Evolutionary conservation across 2,329 filamentous ascomycete genomes (phyloP), one percentile per base, ranked within the genome.

Genomic region (Scortechinia acanthostroma): DNA sequence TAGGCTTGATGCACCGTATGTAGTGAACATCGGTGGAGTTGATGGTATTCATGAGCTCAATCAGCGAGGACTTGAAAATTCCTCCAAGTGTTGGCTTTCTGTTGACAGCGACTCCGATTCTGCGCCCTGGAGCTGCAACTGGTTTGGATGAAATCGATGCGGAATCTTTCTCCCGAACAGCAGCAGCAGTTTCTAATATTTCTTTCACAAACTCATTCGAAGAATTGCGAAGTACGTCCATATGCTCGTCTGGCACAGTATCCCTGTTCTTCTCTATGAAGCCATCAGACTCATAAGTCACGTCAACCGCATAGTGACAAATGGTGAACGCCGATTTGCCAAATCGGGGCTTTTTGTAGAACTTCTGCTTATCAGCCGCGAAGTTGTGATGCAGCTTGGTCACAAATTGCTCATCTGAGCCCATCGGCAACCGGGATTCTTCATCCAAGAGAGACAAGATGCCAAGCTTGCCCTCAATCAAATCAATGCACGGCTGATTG

Each of bases 211-310:
- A 98, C 43, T 71, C 69, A 65, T 96, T 98, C 22, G 79, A 84
- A 1, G 90, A 94, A 44, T 83, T 82, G 54, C 81, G 85, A 51
- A 98, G 76, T 28, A 98, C 86, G 48, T 93, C 90, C 83, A 98
- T 88, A 61, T 97, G 93, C 69, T 98, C 93, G 59, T 98, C 93
- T 4, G 93, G 93, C 42, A 98, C 93, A 17, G 94, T 98, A 64
- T 98, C 93, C 63, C 93, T 83, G 66, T 98, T 98, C 77, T 98
- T 98, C 65, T 98, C 94, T 57, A 98, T 96, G 68, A 98, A 98
- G 42, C 93, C 93, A 55, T 98, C 93, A 2, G 91, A 97, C 65
- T 98, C 93, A 62, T 98, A 98, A 16, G 91, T 97, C 55, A 98
- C 93, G 58, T 98, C 93, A 46, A 98, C 76, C 44, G 93, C 93